Evolutionary conservation across 176 grass and related monocot species (phyloP).

Genomic region (Aegilops umbellulata): DNA sequence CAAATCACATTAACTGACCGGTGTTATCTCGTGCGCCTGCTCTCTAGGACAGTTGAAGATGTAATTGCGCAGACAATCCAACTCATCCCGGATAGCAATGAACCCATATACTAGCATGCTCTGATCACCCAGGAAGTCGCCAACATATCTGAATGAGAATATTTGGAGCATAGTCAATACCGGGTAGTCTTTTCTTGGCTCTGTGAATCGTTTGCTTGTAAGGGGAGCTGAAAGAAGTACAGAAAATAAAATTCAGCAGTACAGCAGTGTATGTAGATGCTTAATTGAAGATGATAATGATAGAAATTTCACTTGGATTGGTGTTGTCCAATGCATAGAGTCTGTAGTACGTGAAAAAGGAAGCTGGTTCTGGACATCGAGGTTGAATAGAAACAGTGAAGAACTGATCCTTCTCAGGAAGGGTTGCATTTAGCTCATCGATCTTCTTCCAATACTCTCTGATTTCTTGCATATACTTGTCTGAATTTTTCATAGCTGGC

Average conservation of each 20-base stretch:
- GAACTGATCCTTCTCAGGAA: neutral
- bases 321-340: neutral
- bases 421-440: neutral
- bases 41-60: neutral
- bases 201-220: neutral
- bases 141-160: slow-evolving; percentile 5
- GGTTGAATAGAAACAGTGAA: neutral
- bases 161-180: neutral
- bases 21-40: neutral
- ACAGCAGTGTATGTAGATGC: neutral
- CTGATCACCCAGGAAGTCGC: neutral
- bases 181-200: neutral
- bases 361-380: neutral
- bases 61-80: neutral
- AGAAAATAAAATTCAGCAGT: neutral
- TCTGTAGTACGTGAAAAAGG: neutral
- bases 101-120: neutral
- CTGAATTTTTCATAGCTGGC: neutral
- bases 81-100: neutral
- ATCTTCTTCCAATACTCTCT: neutral
- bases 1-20: neutral
- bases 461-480: neutral
- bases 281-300: neutral
- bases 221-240: neutral
- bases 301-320: neutral